Evolutionary conservation across 1,284 basidiomycete species (phyloP), one percentile per base, ranked within the genome.

Genomic region (Puccinia coronata): DNA sequence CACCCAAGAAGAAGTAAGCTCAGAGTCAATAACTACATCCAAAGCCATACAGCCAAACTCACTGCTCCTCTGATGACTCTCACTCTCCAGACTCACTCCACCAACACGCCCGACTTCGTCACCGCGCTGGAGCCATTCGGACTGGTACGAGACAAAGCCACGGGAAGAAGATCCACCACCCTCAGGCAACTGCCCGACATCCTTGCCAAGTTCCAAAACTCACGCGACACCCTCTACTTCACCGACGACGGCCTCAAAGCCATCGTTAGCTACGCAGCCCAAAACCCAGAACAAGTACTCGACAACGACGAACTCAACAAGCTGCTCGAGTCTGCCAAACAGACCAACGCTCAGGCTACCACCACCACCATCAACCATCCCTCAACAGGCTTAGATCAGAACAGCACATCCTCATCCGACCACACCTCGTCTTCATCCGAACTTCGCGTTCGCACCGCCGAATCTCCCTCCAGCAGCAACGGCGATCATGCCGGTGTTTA

Each of bases 61-160:
- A n/a, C n/a, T n/a, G n/a, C n/a, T n/a, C n/a, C n/a, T n/a, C n/a
- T n/a, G n/a, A n/a, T n/a, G n/a, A n/a, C n/a, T n/a, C n/a, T 43
- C 65, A 6, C 12, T 2, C 36, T 47, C 43, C 18, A 20, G 9
- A 20, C 4, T 67, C 23, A 20, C 12, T 67, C 65, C n/a, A 16
- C 43, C 18, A 53, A 9, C 41, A 28, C 41, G 2, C 12, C 69
- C 69, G 77, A 80, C 51, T 47, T 80, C 14, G 61, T 67, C 14
- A 34, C 31, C 39, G 77, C 77, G 23, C 55, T 80, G 34, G 77
- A 71, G 61, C 63, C 77, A 1, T 80, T 80, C 36, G 77, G 77
- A 23, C 61, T 70, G 14, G 67, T 53, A 9, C 71, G 53, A 49
- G 53, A 80, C 25, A 36, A 36, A 39, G 47, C 25, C 43, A 79